A percentile compares a stretch with the other conserved stretches of the same genome.
These are phyloP conservation scores for Annona squamosa DNA, from an alignment of 164 flowering plant genomes.

Conservation along the genomic window DNA sequence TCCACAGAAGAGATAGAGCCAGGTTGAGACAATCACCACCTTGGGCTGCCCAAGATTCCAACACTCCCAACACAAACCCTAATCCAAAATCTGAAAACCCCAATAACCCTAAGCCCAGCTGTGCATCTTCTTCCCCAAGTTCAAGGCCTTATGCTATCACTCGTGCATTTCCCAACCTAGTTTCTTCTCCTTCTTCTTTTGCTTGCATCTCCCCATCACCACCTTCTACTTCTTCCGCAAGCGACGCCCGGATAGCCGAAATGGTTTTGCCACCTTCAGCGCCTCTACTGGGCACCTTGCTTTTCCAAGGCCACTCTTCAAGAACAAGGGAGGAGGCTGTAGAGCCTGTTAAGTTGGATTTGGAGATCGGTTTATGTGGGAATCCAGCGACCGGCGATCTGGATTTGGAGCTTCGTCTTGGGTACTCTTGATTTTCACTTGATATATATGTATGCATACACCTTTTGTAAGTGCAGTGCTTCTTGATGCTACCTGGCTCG, in stretches of 20 bases:
- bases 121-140: conserved; percentile 16
- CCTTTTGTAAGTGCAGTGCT: too few relatives aligned
- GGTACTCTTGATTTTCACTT: conserved; percentile 18
- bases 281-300: not conserved
- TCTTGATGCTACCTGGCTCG: too few relatives aligned
- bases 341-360: conserved; percentile 27
- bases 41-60: conserved; percentile 14
- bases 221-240: conserved; percentile 6
- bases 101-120: conserved; percentile 5
- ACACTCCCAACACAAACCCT: conserved; percentile 21
- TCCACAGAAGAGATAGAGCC: conserved; percentile 73
- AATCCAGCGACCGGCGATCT: conserved; percentile 25
- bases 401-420: conserved; percentile 71
- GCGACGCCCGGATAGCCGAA: conserved; percentile 14
- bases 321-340: conserved; percentile 8
- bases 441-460: too few relatives aligned
- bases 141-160: conserved; percentile 6
- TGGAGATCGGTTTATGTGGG: conserved; percentile 35
- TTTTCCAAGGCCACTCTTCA: conserved; percentile 7
- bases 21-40: conserved; percentile 46
- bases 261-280: not conserved
- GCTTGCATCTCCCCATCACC: conserved; percentile 19
- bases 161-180: conserved; percentile 13
- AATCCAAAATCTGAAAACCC: not conserved
- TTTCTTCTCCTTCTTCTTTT: conserved; percentile 20